Evolutionary conservation across 148 eudicot species (phyloP).

Genomic region (Vaccinium myrtillus): DNA sequence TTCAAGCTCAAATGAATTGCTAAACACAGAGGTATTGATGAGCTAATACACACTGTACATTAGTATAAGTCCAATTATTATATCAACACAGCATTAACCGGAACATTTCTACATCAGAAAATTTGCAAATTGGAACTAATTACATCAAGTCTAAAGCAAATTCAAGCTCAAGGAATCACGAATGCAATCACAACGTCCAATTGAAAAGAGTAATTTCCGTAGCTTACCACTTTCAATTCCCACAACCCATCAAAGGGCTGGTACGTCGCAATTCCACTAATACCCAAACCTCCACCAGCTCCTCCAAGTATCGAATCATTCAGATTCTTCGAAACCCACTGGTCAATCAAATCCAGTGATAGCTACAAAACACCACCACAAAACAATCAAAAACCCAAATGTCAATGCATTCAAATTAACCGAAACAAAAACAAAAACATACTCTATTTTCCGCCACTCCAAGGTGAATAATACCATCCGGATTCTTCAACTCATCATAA

Average conservation of each 20-base stretch:
- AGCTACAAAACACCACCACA: conserved; percentile 35
- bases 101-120: neutral
- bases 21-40: conserved; percentile 3
- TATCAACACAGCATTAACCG: neutral
- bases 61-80: neutral
- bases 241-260: conserved; percentile 78
- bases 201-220: too few species aligned
- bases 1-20: neutral
- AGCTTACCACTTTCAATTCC: conserved; percentile 76
- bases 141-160: neutral
- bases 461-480: conserved; percentile 74
- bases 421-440: conserved; percentile 16
- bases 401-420: neutral
- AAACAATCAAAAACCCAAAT: conserved; percentile 10
- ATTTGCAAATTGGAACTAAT: neutral
- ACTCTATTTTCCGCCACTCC: conserved; percentile 80
- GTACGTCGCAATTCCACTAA: conserved; percentile 72
- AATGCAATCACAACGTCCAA: neutral
- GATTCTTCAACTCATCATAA: conserved; percentile 46
- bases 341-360: conserved; percentile 77
- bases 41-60: neutral
- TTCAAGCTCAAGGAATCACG: neutral
- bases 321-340: conserved; percentile 61
- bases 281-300: conserved; percentile 37
- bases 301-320: conserved; percentile 33